These are phyloP conservation scores for Halteria grandinella DNA, from an alignment of 73 alveolate genomes.

Conservation along the genomic window DNA sequence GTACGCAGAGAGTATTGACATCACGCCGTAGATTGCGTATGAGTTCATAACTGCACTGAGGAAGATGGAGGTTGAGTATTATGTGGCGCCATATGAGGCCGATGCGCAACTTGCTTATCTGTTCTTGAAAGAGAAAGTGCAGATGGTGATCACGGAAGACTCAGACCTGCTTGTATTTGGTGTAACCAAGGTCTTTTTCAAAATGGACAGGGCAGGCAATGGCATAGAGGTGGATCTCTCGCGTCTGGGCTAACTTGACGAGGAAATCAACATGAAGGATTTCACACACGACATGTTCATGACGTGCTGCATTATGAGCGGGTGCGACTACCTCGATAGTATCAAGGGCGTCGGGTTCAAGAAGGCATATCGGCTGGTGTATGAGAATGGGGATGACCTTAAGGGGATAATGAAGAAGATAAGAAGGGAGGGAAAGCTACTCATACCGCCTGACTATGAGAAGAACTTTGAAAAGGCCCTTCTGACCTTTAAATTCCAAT, in stretches of 20 bases:
- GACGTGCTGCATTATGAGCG: slow-evolving; percentile 87
- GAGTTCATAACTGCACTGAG: slow-evolving; percentile 78
- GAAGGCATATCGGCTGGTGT: slow-evolving; percentile 79
- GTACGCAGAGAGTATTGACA: slow-evolving; percentile 76
- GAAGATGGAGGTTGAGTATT: slow-evolving; percentile 72
- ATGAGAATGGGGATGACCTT: too few species aligned
- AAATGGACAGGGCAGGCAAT: slow-evolving; percentile 78
- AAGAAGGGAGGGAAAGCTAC: background rate
- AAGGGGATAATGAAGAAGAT: background rate
- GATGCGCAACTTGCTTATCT: slow-evolving; percentile 95
- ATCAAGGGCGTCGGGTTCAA: slow-evolving; percentile 91
- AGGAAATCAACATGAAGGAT: slow-evolving; percentile 54
- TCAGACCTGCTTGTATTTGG: slow-evolving; percentile 91
- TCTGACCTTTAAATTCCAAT: slow-evolving; percentile 1
- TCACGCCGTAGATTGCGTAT: slow-evolving; percentile 84
- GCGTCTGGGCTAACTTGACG: slow-evolving; percentile 19
- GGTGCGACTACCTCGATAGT: slow-evolving; percentile 94
- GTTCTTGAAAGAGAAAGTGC: slow-evolving; percentile 70
- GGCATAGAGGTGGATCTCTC: slow-evolving; percentile 80
- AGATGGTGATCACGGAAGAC: slow-evolving; percentile 94
- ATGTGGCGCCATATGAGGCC: slow-evolving; percentile 97
- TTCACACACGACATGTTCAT: slow-evolving; percentile 59
- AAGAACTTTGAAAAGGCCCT: background rate
- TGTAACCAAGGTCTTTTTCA: slow-evolving; percentile 87
- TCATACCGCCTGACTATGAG: background rate